These are phyloP conservation scores for Gaeumannomyces sp. DNA, from an alignment of 2,329 filamentous ascomycete species.

Conservation along the genomic window DNA sequence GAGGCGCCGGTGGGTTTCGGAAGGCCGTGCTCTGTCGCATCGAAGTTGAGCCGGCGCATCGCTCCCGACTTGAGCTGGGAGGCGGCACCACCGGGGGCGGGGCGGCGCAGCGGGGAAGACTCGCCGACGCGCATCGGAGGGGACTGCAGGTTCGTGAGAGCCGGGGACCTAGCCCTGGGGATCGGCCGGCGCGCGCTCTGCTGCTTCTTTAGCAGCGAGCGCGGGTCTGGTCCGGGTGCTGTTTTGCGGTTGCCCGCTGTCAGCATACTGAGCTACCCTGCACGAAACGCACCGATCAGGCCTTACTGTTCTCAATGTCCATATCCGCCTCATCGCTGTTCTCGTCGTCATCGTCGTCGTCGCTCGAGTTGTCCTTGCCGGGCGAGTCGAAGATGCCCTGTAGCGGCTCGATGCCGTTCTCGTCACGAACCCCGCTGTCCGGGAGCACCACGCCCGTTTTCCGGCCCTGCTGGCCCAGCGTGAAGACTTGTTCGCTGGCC, in stretches of 20 bases:
- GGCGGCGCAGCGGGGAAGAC: conserved; percentile 5
- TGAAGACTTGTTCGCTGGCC: neutral
- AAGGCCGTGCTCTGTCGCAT: conserved; percentile 19
- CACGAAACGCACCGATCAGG: no score
- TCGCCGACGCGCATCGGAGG: conserved; percentile 46
- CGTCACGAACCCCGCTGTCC: conserved; percentile 76
- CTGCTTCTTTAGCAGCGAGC: conserved; percentile 45
- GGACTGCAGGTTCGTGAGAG: conserved; percentile 54
- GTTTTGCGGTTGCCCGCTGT: neutral
- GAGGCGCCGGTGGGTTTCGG: conserved; percentile 11
- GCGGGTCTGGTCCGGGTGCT: conserved; percentile 49
- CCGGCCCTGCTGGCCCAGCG: conserved; percentile 37
- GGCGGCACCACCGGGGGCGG: neutral
- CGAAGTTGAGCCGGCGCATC: conserved; percentile 50
- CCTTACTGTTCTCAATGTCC: conserved; percentile 41
- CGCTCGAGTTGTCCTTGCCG: conserved; percentile 40
- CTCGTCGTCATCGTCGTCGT: conserved; percentile 22
- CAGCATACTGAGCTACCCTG: neutral
- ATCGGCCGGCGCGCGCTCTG: conserved; percentile 38
- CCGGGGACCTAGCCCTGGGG: conserved; percentile 50
- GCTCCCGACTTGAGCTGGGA: conserved; percentile 30
- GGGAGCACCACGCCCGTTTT: conserved; percentile 83
- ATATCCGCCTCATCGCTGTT: conserved; percentile 36
- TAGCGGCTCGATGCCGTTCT: conserved; percentile 85
- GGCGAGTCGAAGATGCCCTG: conserved; percentile 78